phyloP scores from a whole-genome alignment of 164 flowering plant genomes.

The Saururus chinensis region DNA sequence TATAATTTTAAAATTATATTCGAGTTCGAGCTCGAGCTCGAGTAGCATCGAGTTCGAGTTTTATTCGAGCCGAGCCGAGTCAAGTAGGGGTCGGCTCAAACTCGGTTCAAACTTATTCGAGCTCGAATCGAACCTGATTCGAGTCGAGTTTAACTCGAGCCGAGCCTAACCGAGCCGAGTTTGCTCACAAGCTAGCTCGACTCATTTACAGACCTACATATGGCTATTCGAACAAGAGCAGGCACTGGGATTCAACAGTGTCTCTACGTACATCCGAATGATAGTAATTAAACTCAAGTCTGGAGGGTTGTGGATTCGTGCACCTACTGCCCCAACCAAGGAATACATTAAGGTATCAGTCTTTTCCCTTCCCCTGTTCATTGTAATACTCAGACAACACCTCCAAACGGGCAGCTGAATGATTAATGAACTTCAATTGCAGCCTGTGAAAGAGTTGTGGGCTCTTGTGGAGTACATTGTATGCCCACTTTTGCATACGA shows the following conservation, averaged over 20 bases:
- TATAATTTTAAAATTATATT: no score
- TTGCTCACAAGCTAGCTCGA: no score
- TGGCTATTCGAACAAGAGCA: slow-evolving; percentile 85
- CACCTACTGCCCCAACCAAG: slow-evolving; percentile 95
- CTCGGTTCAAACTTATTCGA: no score
- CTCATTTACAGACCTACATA: no score
- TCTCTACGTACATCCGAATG: slow-evolving; percentile 90
- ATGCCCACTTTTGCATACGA: slow-evolving; percentile 98
- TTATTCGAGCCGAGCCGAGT: no score
- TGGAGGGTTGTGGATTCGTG: slow-evolving; percentile 95
- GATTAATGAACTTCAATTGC: slow-evolving; percentile 2
- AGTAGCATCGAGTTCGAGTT: no score
- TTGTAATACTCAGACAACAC: background rate
- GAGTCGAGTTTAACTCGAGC: no score
- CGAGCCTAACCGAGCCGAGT: no score
- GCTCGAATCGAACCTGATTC: no score
- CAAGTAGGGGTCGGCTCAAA: no score
- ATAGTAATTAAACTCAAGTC: slow-evolving; percentile 95
- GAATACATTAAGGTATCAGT: slow-evolving; percentile 78
- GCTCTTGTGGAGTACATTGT: slow-evolving; percentile 83
- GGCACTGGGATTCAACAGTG: slow-evolving; percentile 94
- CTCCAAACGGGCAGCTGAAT: background rate
- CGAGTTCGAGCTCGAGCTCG: no score
- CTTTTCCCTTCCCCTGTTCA: background rate
- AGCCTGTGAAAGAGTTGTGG: slow-evolving; percentile 84